Base-by-base conservation (phyloP, 1,284 basidiomycete genomes). In the Chalciporus piperatoides region DNA sequence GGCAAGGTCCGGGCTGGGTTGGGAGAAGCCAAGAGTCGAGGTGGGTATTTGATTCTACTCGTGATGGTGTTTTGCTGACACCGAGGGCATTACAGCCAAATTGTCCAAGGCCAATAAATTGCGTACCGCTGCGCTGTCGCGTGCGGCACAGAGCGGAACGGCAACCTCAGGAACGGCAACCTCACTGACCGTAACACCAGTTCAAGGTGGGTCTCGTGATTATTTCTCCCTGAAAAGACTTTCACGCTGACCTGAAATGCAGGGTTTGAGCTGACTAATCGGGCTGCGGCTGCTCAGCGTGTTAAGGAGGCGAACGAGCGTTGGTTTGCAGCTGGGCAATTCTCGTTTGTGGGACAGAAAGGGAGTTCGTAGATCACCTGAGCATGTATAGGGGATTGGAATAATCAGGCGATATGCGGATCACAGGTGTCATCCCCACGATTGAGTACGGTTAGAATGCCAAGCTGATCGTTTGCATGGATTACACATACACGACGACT, bases 41-140 rank as follows among this genome's bases (percentile, higher is more conserved):
- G 91, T 92, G 56, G 53, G 80, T 71, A 39, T 44, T 47, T 24
- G 46, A 9, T 23, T 43, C 43, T 51, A 15, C 32, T 32, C 21
- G 11, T 17, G 10, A 14, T 47, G 5, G 30, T 17, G 6, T 17
- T 4, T 49, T 43, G 39, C 48, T 54, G 8, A 58, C n/a, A 23
- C 24, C 41, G 41, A 43, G 44, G 35, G 35, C 35, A 40, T 55
- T 35, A 39, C 63, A 92, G 96, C 94, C 36, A 97, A 97, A 75
- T 75, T 99, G 70, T 96, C 92, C n/a, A 95, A 97, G 71, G 82
- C 86, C 39, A 97, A 97, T 73, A 94, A 93, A 67, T 77, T 95
- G 47, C 84, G 96, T 23, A 93, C 91, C 0, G 88, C 90, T 46
- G 77, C 88, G 24, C 78, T 95, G 52, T 84, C 88, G 41, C 78